Base-by-base conservation (phyloP, 169 alveolate species). In the Cryptosporidium viatorum region DNA sequence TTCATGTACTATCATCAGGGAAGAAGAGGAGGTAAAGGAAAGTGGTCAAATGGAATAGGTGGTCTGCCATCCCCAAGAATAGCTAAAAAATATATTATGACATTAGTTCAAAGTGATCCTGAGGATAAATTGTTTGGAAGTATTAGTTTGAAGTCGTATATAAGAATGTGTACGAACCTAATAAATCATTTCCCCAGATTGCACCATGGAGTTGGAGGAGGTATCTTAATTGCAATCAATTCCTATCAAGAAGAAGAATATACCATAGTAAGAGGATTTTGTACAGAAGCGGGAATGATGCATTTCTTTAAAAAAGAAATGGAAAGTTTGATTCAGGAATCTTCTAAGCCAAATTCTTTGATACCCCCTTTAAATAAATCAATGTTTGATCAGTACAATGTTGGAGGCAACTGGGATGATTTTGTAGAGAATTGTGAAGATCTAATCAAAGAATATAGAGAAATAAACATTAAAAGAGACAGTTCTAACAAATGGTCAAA, bases 41-140 rank as follows among this genome's bases (percentile, higher is more conserved):
- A 62, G 35, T 80, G 89, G 89, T 80, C 89, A 7, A 65, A 80
- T 62, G 89, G 69, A 43, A 80, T 80, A 43, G 89, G 69, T 43
- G 89, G 89, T 39, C 75, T 80, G 2, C 89, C 89, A 65, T 62
- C 80, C 21, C 89, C 89, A 18, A 80, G 67, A 80, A 41, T 80
- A 43, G 89, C 89, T 1, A 80, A 65, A 29, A 80, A 80, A 18
- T 26, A 80, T 31, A 29, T 80, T 3, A 62, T 62, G 2, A 45
- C 75, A 10, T 80, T 62, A 3, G 23, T 80, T 10, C 74, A 62
- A 51, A 60, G 80, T 26, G 80, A 80, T 37, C 89, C 69, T 4
- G 59, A 45, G 10, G 89, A 80, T 9, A 21, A 60, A 3, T 62
- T 80, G 37, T 59, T 80, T 62, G 75, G 68, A 18, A 9, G 51